Percentiles rank a stretch among this genome's conserved stretches.
Evolutionary conservation across 345 rosid genomes (phyloP).

Genomic region (Camelina hispida): DNA sequence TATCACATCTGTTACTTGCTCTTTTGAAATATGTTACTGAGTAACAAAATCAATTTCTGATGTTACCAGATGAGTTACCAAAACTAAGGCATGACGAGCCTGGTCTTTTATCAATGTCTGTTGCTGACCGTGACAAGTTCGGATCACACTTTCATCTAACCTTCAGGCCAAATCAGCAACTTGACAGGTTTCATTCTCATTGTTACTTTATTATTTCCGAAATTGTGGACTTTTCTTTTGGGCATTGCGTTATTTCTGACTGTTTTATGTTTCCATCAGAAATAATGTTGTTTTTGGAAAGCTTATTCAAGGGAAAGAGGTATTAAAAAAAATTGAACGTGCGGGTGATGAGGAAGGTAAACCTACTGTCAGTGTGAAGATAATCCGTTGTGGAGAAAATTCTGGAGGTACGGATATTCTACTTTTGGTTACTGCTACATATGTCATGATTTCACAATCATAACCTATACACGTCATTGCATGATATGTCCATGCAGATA

Average conservation of each 20-base stretch:
- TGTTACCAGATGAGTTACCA: conserved; percentile 80
- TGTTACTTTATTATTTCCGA: conserved; percentile 7
- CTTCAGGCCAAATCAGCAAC: conserved; percentile 74
- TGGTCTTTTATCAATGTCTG: conserved; percentile 86
- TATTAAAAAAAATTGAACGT: conserved; percentile 81
- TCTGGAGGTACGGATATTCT: conserved; percentile 53
- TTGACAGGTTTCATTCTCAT: conserved; percentile 64
- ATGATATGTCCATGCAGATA: conserved; percentile 54
- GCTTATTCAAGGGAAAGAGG: conserved; percentile 83
- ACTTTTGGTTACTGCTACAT: conserved; percentile 15
- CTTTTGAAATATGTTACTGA: conserved; percentile 12
- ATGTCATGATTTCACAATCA: not conserved
- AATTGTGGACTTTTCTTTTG: conserved; percentile 12
- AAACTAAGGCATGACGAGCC: conserved; percentile 77
- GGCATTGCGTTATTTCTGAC: conserved; percentile 4
- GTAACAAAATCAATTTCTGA: conserved; percentile 32
- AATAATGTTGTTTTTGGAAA: conserved; percentile 85
- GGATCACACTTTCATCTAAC: conserved; percentile 92
- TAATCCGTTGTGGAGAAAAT: conserved; percentile 84
- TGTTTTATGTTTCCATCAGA: conserved; percentile 49
- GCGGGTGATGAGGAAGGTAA: conserved; percentile 83
- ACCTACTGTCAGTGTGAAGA: conserved; percentile 88
- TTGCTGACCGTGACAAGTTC: conserved; percentile 74
- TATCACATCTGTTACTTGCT: not conserved
- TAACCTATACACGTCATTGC: conserved; percentile 9